phyloP scores from a whole-genome alignment of 2,329 filamentous ascomycete species.

The Aspergillus tamarii region DNA sequence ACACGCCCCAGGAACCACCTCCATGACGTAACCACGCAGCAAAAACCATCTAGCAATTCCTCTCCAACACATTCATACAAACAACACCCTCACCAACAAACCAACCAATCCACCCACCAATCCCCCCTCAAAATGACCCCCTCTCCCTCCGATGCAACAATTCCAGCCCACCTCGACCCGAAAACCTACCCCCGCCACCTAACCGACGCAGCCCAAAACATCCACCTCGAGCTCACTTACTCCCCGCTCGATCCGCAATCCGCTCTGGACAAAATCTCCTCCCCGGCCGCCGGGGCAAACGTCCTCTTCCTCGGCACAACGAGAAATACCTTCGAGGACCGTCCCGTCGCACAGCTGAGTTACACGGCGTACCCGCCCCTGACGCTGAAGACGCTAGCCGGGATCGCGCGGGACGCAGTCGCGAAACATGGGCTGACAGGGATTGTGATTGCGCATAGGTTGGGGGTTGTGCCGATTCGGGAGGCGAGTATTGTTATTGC shows the following conservation, averaged over 20 bases:
- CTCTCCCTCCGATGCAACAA: neutral
- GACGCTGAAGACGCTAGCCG: conserved; percentile 43
- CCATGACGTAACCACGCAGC: neutral
- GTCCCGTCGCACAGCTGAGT: conserved; percentile 47
- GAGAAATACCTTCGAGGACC: conserved; percentile 46
- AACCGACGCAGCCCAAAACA: conserved; percentile 35
- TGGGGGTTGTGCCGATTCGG: conserved; percentile 84
- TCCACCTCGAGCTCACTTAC: conserved; percentile 49
- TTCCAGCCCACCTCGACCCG: conserved; percentile 41
- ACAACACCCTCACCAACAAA: no score
- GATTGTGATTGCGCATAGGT: conserved; percentile 79
- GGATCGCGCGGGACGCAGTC: conserved; percentile 51
- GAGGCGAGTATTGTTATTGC: conserved; percentile 93
- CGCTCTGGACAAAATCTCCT: conserved; percentile 41
- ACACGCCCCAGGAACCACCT: neutral
- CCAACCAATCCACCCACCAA: no score
- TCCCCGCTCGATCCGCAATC: conserved; percentile 38
- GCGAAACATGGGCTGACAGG: conserved; percentile 66
- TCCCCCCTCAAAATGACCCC: neutral
- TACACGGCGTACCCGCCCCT: conserved; percentile 49
- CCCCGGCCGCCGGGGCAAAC: conserved; percentile 49
- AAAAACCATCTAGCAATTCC: no score
- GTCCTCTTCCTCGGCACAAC: conserved; percentile 52
- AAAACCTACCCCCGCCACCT: conserved; percentile 44
- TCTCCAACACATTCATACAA: no score